Base-by-base conservation (phyloP, 2,329 filamentous ascomycete genomes). In the Escovopsis weberi region DNA sequence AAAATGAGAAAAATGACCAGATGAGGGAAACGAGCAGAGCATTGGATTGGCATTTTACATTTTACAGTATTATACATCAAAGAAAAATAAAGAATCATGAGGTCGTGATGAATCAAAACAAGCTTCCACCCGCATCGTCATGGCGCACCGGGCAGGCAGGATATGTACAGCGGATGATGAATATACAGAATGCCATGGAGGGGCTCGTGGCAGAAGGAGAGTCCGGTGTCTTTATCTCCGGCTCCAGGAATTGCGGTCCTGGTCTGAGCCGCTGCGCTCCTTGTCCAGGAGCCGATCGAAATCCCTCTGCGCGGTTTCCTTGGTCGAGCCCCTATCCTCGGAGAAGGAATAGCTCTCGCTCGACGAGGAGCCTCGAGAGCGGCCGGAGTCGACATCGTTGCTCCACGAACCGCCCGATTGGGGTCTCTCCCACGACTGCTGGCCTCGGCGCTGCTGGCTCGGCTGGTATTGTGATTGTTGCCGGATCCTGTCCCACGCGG, bases 201-300 rank as follows among this genome's bases (percentile, higher is more conserved):
- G 15, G 15, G 15, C 15, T 15, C 15, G 15, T 15, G 15, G 15
- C 15, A 15, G 15, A 15, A 15, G 15, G 15, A 15, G 15, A 15
- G 15, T 15, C 15, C 15, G 15, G 15, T 15, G 15, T 15, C 15
- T 15, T 39, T 50, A 55, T 33, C 42, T 50, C 33, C 47, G 49
- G 26, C 51, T 41, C 55, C 56, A 61, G 4, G 53, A 46, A 4
- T 42, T 47, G 33, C 41, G 46, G 26, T 52, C 53, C 40, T 60
- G 55, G 4, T 58, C 56, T 4, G 42, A 45, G 19, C 56, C 58
- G 12, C 46, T 53, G 19, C 64, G 57, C 45, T 73, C 70, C 12
- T 59, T 56, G 36, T 73, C 69, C 3, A 73, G 43, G 44, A 72
- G 56, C 18, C 57, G 58, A 45, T 74, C 70, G 48, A 73, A 74